Evolutionary conservation across 78 protist species (phyloP).

Genomic region (Parvularia atlantis): DNA sequence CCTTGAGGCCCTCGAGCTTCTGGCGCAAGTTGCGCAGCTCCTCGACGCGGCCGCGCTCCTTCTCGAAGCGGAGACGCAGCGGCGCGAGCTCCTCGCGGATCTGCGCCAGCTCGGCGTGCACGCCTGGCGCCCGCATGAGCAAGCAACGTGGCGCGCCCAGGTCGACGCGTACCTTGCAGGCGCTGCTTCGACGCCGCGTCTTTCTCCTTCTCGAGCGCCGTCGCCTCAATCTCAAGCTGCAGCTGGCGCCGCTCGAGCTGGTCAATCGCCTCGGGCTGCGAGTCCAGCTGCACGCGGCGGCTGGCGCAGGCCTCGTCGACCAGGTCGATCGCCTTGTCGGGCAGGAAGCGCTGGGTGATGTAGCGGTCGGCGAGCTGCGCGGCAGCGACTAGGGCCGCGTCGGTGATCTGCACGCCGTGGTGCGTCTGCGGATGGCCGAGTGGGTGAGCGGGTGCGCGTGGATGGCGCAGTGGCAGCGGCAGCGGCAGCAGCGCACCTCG

Average conservation of each 20-base stretch:
- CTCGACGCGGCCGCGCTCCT: conserved; percentile 64
- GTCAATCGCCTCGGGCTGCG: conserved; percentile 85
- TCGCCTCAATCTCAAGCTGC: conserved; percentile 85
- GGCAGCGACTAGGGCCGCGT: conserved; percentile 89
- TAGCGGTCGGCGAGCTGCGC: conserved; percentile 83
- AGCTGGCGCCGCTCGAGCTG: conserved; percentile 63
- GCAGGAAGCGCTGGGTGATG: conserved; percentile 87
- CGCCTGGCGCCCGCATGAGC: too few relatives aligned
- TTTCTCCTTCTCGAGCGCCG: conserved; percentile 71
- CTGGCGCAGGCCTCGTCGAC: conserved; percentile 94
- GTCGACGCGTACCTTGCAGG: too few relatives aligned
- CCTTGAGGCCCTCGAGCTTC: conserved; percentile 62
- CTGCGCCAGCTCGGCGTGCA: conserved; percentile 37
- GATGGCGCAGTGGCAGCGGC: too few relatives aligned
- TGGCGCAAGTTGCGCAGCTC: conserved; percentile 43
- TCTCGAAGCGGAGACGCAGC: conserved; percentile 39
- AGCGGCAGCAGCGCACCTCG: too few relatives aligned
- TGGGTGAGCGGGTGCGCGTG: too few relatives aligned
- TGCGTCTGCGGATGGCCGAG: too few relatives aligned
- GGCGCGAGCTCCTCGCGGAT: conserved; percentile 40
- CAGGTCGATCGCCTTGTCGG: conserved; percentile 98
- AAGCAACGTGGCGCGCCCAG: too few relatives aligned
- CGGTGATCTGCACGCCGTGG: conserved; percentile 91
- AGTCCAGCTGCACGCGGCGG: conserved; percentile 81
- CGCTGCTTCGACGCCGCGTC: conserved; percentile 61